Base-by-base conservation (phyloP, 306 rosid species). In the Canavalia gladiata region DNA sequence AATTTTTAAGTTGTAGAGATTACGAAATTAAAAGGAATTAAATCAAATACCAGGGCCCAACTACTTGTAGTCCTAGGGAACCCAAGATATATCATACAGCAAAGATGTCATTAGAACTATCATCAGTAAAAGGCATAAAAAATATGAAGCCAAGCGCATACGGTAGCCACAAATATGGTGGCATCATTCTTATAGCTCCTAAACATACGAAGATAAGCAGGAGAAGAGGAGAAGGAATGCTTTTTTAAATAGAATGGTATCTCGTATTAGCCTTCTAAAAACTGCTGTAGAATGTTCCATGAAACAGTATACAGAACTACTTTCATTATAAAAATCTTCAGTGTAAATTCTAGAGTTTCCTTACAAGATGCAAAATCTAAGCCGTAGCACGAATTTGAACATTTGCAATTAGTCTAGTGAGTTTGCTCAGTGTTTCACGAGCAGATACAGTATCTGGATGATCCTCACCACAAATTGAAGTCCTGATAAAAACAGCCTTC, bases 401-500 rank as follows among this genome's bases (percentile, higher is more conserved):
- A 85, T 87, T 91, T 56, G 94, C 91, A 80, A 91, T 85, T 68
- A 94, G 91, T 83, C 98, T 90, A 54, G 91, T 83, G 85, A 94
- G 90, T 88, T 90, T 94, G 82, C 91, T 71, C 46, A 92, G 88
- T 52, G 97, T 92, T 84, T 94, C 94, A 0, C 94, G 89, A 54
- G 98, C 97, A 6, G 97, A 87, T 56, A 88, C 28, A 4, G 98
- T 94, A 72, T 92, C 94, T 0, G 93, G 94, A 82, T 94, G 98
- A 85, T 88, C 90, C 72, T 92, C 97, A 54, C 98, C 98, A 73
- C 93, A 92, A 52, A 94, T 91, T 13, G 97, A 91, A 81, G 91
- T 82, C 81, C 98, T 88, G 63, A 94, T 92, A 75, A 87, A 94
- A 76, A 94, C 81, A 33, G 98, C 90, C 89, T 94, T 94, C 87